Base-by-base conservation (phyloP, 129 eudicot species). In the Ambrosia trifida region DNA sequence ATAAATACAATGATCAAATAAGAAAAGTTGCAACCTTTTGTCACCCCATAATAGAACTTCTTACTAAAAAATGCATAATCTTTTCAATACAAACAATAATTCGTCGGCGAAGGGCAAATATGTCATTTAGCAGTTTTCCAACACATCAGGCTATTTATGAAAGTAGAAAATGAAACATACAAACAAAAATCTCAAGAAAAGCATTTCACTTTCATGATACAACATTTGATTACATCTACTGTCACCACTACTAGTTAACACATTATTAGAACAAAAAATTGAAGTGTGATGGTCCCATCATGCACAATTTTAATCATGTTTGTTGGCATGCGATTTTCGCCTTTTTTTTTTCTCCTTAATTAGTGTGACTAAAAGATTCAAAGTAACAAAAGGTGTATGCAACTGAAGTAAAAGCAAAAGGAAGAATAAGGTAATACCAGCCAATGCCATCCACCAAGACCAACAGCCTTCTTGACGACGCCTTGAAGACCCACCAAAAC, bases 371-470 rank as follows among this genome's bases (percentile, higher is more conserved):
- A 69, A 69, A 80, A 80, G 64, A 80, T 74, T 69, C 72, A 74
- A 74, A 69, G 80, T 54, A 24, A 68, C 66, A 50, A 73, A 52
- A 56, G 72, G 49, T 40, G 18, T 12, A 50, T 50, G 71, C 28
- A 43, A 65, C 18, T 36, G 4, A 68, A 51, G 0, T 8, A 64
- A 69, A 81, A 75, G 68, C 77, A 78, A 61, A 70, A 57, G 72
- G 47, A 77, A 24, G 45, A 59, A 64, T 8, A 70, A 82, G 36
- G 51, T 51, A 69, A 30, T 92, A 92, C 98, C 98, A 93, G 96
- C 98, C 98, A 93, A 83, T 93, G 98, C 98, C 98, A 93, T 59
- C 98, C 98, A 78, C 98, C 98, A 73, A 92, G 96, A 60, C 98
- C 98, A 85, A 92, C 98, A 79, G 98, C 98, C 84, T 91, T 91